Evolutionary conservation across 306 rosid genomes (phyloP).

Genomic region (Fragaria nilgerrensis): DNA sequence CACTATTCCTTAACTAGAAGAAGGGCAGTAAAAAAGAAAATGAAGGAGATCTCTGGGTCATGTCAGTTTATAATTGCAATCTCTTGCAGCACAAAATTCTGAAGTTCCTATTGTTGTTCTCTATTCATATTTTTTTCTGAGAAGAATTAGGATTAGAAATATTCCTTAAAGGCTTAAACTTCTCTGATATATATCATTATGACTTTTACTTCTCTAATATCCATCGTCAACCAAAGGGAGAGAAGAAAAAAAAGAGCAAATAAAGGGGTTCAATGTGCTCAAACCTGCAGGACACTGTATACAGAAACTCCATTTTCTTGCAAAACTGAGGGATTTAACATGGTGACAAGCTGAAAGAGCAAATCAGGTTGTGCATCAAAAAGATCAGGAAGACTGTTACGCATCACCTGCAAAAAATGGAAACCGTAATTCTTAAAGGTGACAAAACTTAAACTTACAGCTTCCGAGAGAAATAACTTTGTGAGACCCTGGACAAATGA

Average conservation of each 20-base stretch:
- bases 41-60: not conserved
- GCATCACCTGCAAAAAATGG: constrained; percentile 76
- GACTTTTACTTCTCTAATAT: not conserved
- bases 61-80: not conserved
- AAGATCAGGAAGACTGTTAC: constrained; percentile 93
- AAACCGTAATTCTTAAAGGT: not conserved
- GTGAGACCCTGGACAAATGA: not conserved
- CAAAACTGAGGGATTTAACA: constrained; percentile 96
- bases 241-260: too few relatives aligned
- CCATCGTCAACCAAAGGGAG: not conserved
- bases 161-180: not conserved
- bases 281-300: constrained; percentile 81
- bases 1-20: not conserved
- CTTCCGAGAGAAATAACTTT: not conserved
- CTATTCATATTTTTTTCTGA: not conserved
- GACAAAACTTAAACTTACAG: not conserved
- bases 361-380: constrained; percentile 96
- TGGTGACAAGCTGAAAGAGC: constrained; percentile 96
- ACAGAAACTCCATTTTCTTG: constrained; percentile 89
- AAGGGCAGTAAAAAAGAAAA: not conserved
- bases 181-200: not conserved
- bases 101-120: not conserved
- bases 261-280: constrained; percentile 11
- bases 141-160: not conserved
- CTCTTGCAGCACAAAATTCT: not conserved